Evolutionary conservation across 352 stramenopile genomes (phyloP), one percentile per base, ranked within the genome.

Genomic region (Pythium rishiriense): DNA sequence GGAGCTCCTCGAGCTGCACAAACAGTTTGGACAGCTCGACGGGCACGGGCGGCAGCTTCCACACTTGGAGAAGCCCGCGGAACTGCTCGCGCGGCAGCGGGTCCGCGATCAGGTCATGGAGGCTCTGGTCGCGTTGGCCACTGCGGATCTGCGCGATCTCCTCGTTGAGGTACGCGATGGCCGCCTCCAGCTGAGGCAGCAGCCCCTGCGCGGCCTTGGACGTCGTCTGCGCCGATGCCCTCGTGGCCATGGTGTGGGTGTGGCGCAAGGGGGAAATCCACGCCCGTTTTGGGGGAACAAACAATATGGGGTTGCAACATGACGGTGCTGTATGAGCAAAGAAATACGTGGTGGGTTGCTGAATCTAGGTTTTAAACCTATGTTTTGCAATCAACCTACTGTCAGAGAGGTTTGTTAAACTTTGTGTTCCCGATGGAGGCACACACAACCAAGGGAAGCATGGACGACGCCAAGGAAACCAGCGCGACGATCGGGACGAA

Each of bases 111-210:
- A 87, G 51, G 9, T 72, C 65, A 14, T 72, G 55, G 3, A 90
- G 66, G 12, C 17, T 58, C 2, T 62, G 39, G 35, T 89, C 81
- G 31, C 69, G 76, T 29, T 71, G 59, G 6, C 78, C 78, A 3
- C 69, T 61, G 12, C 70, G 62, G 14, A 90, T 67, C 57, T 79
- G 72, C 21, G 57, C 57, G 19, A 92, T 70, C 46, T 92, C 77
- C 10, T 73, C 64, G 51, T 80, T 74, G 22, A 92, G 64, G 53
- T 76, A 82, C 43, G 77, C 62, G 43, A 90, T 80, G 25, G 81
- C 79, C 19, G 79, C 78, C 50, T 86, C 72, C 12, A 92, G 61
- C 69, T 85, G 71, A 29, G 81, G 74, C 41, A 87, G 66, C 39
- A 81, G 66, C 33, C 64, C 63, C 45, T 64, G 60, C 52, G 61